Conservation (phyloP, 805 yeast species). For the Zygosaccharomyces bisporus region DNA sequence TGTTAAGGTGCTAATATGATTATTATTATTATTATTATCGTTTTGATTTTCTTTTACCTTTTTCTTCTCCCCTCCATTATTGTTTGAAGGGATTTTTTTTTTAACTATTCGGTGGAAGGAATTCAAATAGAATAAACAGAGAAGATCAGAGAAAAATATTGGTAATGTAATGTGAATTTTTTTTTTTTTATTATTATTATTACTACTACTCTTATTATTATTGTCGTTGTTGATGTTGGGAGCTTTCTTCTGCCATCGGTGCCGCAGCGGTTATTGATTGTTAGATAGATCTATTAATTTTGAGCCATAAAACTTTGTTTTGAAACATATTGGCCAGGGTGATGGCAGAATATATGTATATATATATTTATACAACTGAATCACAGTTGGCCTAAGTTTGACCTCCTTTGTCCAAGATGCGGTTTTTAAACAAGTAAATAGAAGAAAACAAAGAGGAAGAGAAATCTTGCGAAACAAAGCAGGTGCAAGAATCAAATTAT, state of each 20-base stretch:
- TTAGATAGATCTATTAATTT: no score
- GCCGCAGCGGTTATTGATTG: background rate
- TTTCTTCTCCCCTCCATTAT: slow-evolving; percentile 4
- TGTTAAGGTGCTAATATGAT: slow-evolving; percentile 4
- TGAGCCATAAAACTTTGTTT: no score
- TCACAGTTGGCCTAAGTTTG: background rate
- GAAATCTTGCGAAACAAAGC: background rate
- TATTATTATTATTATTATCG: slow-evolving; percentile 1
- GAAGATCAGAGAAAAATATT: background rate
- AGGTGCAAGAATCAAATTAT: background rate
- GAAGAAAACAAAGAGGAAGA: background rate
- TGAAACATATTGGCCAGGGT: no score
- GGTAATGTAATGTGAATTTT: background rate
- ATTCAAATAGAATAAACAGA: background rate
- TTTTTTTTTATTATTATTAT: background rate
- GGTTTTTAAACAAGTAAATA: background rate
- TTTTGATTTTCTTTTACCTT: slow-evolving; percentile 1
- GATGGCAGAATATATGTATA: no score
- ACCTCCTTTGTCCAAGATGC: background rate
- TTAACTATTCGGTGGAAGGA: background rate
- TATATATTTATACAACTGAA: background rate
- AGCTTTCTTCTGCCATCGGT: background rate
- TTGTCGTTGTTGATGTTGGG: background rate
- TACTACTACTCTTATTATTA: background rate
- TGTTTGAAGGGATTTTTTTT: background rate